Percentiles rank a stretch among this genome's conserved stretches.
These are phyloP conservation scores for Phaffomyces opuntiae DNA, from an alignment of 805 yeast species.

Conservation along the genomic window DNA sequence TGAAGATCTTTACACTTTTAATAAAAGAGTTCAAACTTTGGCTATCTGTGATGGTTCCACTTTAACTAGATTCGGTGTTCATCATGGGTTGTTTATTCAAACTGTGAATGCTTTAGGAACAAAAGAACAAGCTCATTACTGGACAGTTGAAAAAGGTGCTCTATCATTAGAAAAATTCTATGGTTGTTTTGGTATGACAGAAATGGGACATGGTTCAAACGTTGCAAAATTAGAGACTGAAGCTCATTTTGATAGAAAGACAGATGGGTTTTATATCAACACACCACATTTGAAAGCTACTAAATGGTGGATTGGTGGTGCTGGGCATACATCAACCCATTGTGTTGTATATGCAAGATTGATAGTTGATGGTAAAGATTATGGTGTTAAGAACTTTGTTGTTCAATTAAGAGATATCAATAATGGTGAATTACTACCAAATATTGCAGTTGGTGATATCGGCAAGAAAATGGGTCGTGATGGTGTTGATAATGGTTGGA, in stretches of 20 bases:
- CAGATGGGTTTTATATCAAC: conserved; percentile 64
- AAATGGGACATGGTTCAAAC: conserved; percentile 86
- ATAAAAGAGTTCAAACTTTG: conserved; percentile 48
- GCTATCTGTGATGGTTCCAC: conserved; percentile 71
- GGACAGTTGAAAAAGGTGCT: conserved; percentile 69
- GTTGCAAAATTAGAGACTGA: conserved; percentile 89
- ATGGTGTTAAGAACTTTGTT: conserved; percentile 90
- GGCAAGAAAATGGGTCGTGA: conserved; percentile 95
- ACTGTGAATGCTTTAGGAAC: conserved; percentile 86
- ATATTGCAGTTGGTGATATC: conserved; percentile 81
- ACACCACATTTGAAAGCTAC: conserved; percentile 92
- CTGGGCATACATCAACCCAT: conserved; percentile 91
- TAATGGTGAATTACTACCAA: conserved; percentile 65
- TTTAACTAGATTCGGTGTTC: conserved; percentile 79
- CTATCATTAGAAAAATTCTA: conserved; percentile 46
- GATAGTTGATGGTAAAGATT: conserved; percentile 73
- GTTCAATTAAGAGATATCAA: conserved; percentile 81
- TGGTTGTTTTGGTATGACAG: conserved; percentile 93
- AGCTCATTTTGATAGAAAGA: conserved; percentile 63
- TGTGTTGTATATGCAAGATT: conserved; percentile 77
- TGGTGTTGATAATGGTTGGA: conserved; percentile 96
- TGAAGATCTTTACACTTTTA: conserved; percentile 34
- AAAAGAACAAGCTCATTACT: conserved; percentile 68
- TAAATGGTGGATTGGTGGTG: conserved; percentile 99
- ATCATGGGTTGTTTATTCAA: conserved; percentile 72